phyloP scores from a whole-genome alignment of 1,139 yeast species.

The Yamadazyma dendronema region DNA sequence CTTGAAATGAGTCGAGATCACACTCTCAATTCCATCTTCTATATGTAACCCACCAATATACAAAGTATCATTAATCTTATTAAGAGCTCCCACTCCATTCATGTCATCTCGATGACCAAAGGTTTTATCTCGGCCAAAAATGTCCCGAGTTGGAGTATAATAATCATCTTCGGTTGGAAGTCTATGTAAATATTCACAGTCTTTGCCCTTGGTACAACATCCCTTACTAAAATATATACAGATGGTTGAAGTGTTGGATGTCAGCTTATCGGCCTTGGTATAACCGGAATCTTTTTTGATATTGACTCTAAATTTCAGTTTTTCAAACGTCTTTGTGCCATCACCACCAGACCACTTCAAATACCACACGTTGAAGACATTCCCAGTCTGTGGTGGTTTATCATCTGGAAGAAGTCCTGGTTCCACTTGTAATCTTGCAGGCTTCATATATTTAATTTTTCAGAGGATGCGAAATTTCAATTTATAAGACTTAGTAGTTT shows the following conservation, averaged over 20 bases:
- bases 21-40: slow-evolving; percentile 26
- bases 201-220: slow-evolving; percentile 72
- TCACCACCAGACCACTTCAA: slow-evolving; percentile 83
- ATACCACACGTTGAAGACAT: slow-evolving; percentile 84
- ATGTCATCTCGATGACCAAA: slow-evolving; percentile 85
- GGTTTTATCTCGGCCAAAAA: slow-evolving; percentile 90
- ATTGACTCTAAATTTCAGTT: slow-evolving; percentile 52
- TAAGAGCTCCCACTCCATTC: slow-evolving; percentile 92
- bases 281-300: slow-evolving; percentile 67
- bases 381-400: slow-evolving; percentile 78
- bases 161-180: slow-evolving; percentile 54
- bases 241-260: slow-evolving; percentile 36
- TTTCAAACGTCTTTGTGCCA: slow-evolving; percentile 30
- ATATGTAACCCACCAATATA: slow-evolving; percentile 69
- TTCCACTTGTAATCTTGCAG: slow-evolving; percentile 68
- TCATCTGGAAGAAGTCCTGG: slow-evolving; percentile 63
- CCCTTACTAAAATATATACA: slow-evolving; percentile 91
- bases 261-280: slow-evolving; percentile 57
- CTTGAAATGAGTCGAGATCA: slow-evolving; percentile 50
- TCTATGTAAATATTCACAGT: slow-evolving; percentile 77
- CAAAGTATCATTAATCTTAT: slow-evolving; percentile 64
- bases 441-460: slow-evolving; percentile 16
- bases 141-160: slow-evolving; percentile 68
- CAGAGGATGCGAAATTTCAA: neutral
- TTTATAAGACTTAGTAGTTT: neutral